Evolutionary conservation across 495 filamentous ascomycete species (phyloP).

Genomic region (Tetracladium setigerum): DNA sequence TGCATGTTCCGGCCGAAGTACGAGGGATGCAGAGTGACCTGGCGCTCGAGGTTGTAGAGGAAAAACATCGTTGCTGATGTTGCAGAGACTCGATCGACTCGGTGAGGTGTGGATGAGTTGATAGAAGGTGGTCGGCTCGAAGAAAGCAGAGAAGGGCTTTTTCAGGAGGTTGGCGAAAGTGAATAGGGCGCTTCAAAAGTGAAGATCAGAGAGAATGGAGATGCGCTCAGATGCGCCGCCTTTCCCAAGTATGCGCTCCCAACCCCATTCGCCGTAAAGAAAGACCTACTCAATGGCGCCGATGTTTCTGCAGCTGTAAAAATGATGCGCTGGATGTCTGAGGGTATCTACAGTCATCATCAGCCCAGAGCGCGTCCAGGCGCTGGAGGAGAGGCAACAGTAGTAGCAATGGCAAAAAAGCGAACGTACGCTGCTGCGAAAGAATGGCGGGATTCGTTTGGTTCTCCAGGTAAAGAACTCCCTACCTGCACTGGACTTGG

Average conservation of each 20-base stretch:
- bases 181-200: not conserved
- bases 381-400: slow-evolving; percentile 4
- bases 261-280: slow-evolving; percentile 13
- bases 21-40: slow-evolving; percentile 89
- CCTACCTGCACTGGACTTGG: too few relatives aligned
- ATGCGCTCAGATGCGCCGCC: slow-evolving; percentile 3
- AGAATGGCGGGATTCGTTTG: slow-evolving; percentile 5
- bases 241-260: slow-evolving; percentile 11
- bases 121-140: not conserved
- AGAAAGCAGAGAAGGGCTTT: not conserved
- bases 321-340: slow-evolving; percentile 16
- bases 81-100: not conserved
- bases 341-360: slow-evolving; percentile 17
- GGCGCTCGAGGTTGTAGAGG: slow-evolving; percentile 87
- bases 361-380: slow-evolving; percentile 20
- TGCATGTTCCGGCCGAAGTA: slow-evolving; percentile 91
- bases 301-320: slow-evolving; percentile 8
- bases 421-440: slow-evolving; percentile 17
- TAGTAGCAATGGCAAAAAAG: slow-evolving; percentile 3
- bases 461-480: too few relatives aligned
- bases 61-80: slow-evolving; percentile 73
- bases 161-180: not conserved
- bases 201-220: not conserved
- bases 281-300: slow-evolving; percentile 9
- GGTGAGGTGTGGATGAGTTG: not conserved